Evolutionary conservation across 2,329 filamentous ascomycete genomes (phyloP), one percentile per base, ranked within the genome.

Genomic region (Cryphonectria nitschkei): DNA sequence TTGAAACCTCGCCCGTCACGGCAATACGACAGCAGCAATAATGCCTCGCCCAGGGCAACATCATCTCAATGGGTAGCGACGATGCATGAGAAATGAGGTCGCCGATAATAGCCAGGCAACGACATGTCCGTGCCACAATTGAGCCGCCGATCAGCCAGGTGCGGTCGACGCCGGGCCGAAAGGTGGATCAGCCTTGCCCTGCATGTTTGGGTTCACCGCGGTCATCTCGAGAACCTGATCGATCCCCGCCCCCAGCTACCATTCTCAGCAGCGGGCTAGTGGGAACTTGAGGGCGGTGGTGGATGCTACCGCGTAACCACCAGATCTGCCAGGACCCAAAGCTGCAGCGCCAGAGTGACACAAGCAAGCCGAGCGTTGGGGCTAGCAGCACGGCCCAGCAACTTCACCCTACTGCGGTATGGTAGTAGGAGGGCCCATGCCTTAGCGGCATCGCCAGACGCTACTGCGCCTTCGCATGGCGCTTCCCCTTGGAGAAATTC

Each of bases 121-220:
- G 54, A 34, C 16, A 32, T 32, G 54, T 58, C 26, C 54, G 54
- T 58, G 54, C 54, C 26, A 58, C 26, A 13, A 8, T 7, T 58
- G 54, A 58, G 54, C 54, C 54, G 54, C 54, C 26, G 26, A 58
- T 32, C 54, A 32, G 26, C 29, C 13, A 58, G 54, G 26, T 58
- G 13, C 13, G 54, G 26, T 56, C 26, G 26, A 26, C 54, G 54
- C 54, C 54, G 54, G 54, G 54, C 54, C 54, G 54, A 58, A 11
- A 58, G 54, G 54, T 58, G 26, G 26, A 32, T 58, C 54, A 58
- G 54, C 54, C 54, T 34, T 58, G 54, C 54, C 54, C 32, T 58
- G 54, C 29, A 32, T 16, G 52, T 13, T 16, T 58, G 54, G 54
- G 54, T 58, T 58, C 54, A 19, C 26, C 3, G 54, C 29, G 54